phyloP scores from a whole-genome alignment of 495 filamentous ascomycete species.

The Podospora tetraspora region DNA sequence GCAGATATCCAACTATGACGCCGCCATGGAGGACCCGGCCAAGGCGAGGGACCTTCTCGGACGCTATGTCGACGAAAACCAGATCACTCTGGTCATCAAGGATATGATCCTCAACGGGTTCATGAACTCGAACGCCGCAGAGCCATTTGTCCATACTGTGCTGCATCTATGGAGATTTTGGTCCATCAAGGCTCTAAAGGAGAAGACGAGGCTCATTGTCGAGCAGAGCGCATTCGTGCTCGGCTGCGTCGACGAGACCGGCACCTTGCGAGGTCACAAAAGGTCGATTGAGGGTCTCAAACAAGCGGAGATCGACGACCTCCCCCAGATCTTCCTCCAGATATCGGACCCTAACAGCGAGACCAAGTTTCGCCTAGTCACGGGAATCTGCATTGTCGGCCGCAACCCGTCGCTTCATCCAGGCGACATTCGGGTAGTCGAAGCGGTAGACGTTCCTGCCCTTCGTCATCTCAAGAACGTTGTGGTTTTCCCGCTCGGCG shows the following conservation, averaged over 20 bases:
- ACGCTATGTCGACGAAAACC: slow-evolving; percentile 78
- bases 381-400: slow-evolving; percentile 75
- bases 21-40: slow-evolving; percentile 58
- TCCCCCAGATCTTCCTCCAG: slow-evolving; percentile 90
- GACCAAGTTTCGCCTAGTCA: slow-evolving; percentile 57
- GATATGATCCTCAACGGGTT: slow-evolving; percentile 76
- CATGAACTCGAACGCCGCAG: slow-evolving; percentile 48
- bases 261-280: slow-evolving; percentile 61
- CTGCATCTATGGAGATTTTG: slow-evolving; percentile 73
- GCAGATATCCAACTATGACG: slow-evolving; percentile 59
- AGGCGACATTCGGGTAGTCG: slow-evolving; percentile 84
- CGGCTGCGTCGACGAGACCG: slow-evolving; percentile 85
- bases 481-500: slow-evolving; percentile 78
- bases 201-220: slow-evolving; percentile 83
- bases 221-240: slow-evolving; percentile 80
- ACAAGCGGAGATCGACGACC: slow-evolving; percentile 36
- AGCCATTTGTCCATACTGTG: slow-evolving; percentile 78
- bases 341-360: slow-evolving; percentile 51
- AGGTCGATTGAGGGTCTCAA: slow-evolving; percentile 19
- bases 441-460: slow-evolving; percentile 68
- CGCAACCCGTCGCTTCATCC: slow-evolving; percentile 94
- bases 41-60: slow-evolving; percentile 62
- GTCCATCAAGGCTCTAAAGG: slow-evolving; percentile 80
- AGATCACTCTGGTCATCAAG: slow-evolving; percentile 67
- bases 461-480: slow-evolving; percentile 75